Evolutionary conservation across 441 rosid genomes (phyloP).

Genomic region (California macrophylla): DNA sequence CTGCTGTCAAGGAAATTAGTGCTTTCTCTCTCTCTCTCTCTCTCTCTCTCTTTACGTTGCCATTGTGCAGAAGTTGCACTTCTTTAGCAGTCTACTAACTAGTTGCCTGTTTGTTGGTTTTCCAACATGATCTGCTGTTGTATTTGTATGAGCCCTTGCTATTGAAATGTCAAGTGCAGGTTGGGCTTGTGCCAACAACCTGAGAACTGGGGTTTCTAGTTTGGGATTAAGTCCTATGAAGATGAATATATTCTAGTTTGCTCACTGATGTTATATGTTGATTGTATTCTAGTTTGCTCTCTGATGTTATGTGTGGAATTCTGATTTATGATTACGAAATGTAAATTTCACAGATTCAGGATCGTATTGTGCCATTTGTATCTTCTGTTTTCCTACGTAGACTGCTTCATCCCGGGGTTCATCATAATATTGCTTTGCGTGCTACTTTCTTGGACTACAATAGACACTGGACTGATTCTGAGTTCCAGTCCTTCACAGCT

Average conservation of each 20-base stretch:
- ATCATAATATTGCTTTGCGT: conserved; percentile 47
- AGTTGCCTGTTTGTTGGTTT: neutral
- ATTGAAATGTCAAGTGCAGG: conserved; percentile 1
- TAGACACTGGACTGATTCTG: conserved; percentile 72
- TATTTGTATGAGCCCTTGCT: neutral
- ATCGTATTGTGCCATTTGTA: conserved; percentile 56
- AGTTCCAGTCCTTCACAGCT: conserved; percentile 70
- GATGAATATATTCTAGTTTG: neutral
- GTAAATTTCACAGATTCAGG: conserved; percentile 38
- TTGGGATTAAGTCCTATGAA: neutral
- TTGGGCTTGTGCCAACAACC: neutral
- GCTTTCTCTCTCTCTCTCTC: neutral
- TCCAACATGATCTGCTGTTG: neutral
- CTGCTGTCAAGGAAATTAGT: neutral
- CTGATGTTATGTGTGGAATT: conserved; percentile 3
- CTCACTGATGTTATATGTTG: conserved; percentile 2
- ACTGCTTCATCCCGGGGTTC: conserved; percentile 80
- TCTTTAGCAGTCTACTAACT: neutral
- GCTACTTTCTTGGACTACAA: conserved; percentile 68
- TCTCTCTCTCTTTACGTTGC: neutral
- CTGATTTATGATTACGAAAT: neutral
- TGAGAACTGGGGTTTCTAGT: neutral
- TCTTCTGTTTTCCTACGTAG: conserved; percentile 75
- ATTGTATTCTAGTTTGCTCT: neutral
- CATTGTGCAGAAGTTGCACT: neutral